phyloP scores from a whole-genome alignment of 345 rosid genomes.

The Eucalyptus sp. region DNA sequence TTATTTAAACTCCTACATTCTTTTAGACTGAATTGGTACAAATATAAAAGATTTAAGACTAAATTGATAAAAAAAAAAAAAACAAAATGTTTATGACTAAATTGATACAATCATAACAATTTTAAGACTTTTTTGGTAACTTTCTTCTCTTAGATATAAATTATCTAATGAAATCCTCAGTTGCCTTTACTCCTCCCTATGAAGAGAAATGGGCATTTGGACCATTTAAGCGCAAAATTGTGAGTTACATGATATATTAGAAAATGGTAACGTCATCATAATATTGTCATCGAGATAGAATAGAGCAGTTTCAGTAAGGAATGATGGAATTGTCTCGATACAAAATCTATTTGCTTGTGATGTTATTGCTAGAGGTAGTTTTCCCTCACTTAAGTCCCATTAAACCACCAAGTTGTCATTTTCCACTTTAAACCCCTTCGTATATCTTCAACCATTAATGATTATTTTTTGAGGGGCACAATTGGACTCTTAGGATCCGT shows the following conservation, averaged over 20 bases:
- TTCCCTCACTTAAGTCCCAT: neutral
- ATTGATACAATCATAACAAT: rapidly evolving
- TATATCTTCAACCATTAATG: neutral
- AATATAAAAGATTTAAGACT: too few species aligned
- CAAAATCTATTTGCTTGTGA: neutral
- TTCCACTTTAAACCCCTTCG: neutral
- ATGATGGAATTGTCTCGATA: neutral
- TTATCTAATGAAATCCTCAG: neutral
- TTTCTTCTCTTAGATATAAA: neutral
- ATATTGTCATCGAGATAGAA: neutral
- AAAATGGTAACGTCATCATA: neutral
- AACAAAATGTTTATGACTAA: rapidly evolving
- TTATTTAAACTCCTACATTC: neutral
- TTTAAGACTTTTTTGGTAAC: too few species aligned
- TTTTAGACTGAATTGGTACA: rapidly evolving
- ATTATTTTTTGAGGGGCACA: neutral
- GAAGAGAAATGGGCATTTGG: neutral
- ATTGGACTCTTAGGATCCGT: too few species aligned
- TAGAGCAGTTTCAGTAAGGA: too few species aligned
- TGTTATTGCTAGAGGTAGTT: too few species aligned
- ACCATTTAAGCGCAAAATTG: neutral
- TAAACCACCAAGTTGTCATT: neutral
- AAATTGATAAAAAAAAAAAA: too few species aligned
- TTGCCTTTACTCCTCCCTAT: neutral
- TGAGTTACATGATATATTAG: neutral